These are phyloP conservation scores for Jamesozyma gamospora DNA, from an alignment of 805 yeast genomes.

Conservation along the genomic window DNA sequence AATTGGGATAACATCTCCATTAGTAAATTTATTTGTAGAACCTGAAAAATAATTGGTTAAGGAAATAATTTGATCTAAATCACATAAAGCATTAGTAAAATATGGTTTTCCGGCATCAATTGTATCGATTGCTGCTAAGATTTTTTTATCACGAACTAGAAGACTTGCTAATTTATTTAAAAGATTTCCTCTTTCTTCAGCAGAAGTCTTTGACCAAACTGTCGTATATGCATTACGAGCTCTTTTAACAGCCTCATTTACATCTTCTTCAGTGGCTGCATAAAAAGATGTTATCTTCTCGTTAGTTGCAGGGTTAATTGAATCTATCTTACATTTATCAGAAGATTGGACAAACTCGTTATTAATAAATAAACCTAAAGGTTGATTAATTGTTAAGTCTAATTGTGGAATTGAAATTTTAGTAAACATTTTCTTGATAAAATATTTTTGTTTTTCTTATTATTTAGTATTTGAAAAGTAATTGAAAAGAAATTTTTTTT, in stretches of 20 bases:
- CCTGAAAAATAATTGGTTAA: conserved; percentile 59
- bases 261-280: conserved; percentile 39
- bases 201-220: conserved; percentile 38
- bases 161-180: conserved; percentile 39
- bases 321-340: conserved; percentile 32
- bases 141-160: conserved; percentile 36
- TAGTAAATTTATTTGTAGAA: conserved; percentile 48
- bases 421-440: background rate
- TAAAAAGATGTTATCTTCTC: conserved; percentile 37
- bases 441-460: background rate
- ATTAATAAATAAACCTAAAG: conserved; percentile 53
- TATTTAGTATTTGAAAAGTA: too few species aligned
- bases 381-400: conserved; percentile 37
- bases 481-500: too few species aligned
- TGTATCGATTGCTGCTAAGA: conserved; percentile 45
- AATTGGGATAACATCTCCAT: conserved; percentile 53
- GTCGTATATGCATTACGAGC: conserved; percentile 38
- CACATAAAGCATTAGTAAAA: conserved; percentile 40
- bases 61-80: conserved; percentile 44
- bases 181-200: conserved; percentile 34
- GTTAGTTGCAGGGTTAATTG: conserved; percentile 43
- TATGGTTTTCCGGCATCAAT: conserved; percentile 48
- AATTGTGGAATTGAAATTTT: conserved; percentile 6
- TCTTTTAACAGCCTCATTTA: conserved; percentile 41
- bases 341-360: conserved; percentile 39